Conservation (phyloP, 495 filamentous ascomycete species). For the Penicillium bovifimosum region DNA sequence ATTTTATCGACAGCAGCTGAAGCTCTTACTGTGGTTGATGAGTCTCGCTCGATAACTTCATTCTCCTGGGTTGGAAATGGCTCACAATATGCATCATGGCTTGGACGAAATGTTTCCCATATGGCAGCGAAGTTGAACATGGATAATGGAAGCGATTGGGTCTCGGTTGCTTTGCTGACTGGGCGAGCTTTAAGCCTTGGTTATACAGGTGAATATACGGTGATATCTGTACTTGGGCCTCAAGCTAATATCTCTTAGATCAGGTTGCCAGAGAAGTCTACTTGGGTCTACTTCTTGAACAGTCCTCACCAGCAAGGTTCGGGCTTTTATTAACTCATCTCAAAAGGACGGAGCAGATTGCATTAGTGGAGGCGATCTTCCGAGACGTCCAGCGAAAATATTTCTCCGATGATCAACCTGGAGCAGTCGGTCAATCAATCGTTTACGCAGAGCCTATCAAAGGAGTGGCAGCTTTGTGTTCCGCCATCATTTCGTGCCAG, state of each 20-base stretch:
- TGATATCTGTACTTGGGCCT: not conserved
- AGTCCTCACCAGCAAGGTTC: constrained; percentile 27
- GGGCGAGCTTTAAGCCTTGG: constrained; percentile 66
- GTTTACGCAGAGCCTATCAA: constrained; percentile 17
- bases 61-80: constrained; percentile 63
- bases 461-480: constrained; percentile 40
- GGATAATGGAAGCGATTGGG: constrained; percentile 43
- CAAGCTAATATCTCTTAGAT: constrained; percentile 42
- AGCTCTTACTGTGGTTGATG: constrained; percentile 53
- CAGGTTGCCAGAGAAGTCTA: constrained; percentile 48
- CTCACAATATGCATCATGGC: constrained; percentile 62
- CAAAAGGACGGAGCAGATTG: constrained; percentile 52
- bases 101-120: constrained; percentile 61
- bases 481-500: constrained; percentile 29
- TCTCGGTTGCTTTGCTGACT: constrained; percentile 55
- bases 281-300: constrained; percentile 35
- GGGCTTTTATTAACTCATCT: constrained; percentile 42
- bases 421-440: not conserved
- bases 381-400: constrained; percentile 53
- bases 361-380: constrained; percentile 52
- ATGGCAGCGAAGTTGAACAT: constrained; percentile 37
- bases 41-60: constrained; percentile 19
- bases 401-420: constrained; percentile 27
- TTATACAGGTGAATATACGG: constrained; percentile 54
- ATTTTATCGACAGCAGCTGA: constrained; percentile 70